Conservation (phyloP, 768 basidiomycete genomes). For the Scleroderma bovista region DNA sequence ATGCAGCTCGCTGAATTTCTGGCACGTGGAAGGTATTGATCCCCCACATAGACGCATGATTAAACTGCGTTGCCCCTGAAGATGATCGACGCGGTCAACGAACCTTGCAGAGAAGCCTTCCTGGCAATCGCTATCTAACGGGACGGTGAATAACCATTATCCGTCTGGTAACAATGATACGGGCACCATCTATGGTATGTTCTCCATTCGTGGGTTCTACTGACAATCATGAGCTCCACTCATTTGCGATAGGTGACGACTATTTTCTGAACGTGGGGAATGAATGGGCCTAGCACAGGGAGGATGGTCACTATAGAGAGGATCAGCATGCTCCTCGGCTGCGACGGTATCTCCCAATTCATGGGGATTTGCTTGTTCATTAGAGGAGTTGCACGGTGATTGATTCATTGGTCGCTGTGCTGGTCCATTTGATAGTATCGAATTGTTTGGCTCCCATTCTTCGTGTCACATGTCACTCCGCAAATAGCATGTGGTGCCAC, state of each 20-base stretch:
- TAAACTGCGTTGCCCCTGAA: conserved; percentile 11
- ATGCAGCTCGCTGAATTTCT: conserved; percentile 37
- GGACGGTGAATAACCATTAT: conserved; percentile 54
- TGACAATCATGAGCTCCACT: background rate
- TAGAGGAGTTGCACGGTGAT: too few species aligned
- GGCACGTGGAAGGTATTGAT: conserved; percentile 40
- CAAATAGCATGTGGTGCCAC: too few species aligned
- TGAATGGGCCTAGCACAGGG: conserved; percentile 43
- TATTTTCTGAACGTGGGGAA: conserved; percentile 56
- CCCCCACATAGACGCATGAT: background rate
- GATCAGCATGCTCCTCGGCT: too few species aligned
- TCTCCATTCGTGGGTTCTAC: background rate
- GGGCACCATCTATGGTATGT: conserved; percentile 52
- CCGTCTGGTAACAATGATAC: conserved; percentile 46
- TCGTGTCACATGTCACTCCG: too few species aligned
- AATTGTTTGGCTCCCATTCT: too few species aligned
- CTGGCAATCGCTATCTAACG: conserved; percentile 64
- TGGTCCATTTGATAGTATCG: background rate
- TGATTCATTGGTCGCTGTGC: too few species aligned
- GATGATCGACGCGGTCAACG: conserved; percentile 45
- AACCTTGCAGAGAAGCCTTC: conserved; percentile 50
- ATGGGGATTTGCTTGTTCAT: too few species aligned
- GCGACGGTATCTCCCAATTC: too few species aligned
- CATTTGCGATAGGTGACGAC: conserved; percentile 46
- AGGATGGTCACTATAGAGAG: too few species aligned